Evolutionary conservation across 2,329 filamentous ascomycete genomes (phyloP), one percentile per base, ranked within the genome.

Genomic region (Botryotinia narcissicola): DNA sequence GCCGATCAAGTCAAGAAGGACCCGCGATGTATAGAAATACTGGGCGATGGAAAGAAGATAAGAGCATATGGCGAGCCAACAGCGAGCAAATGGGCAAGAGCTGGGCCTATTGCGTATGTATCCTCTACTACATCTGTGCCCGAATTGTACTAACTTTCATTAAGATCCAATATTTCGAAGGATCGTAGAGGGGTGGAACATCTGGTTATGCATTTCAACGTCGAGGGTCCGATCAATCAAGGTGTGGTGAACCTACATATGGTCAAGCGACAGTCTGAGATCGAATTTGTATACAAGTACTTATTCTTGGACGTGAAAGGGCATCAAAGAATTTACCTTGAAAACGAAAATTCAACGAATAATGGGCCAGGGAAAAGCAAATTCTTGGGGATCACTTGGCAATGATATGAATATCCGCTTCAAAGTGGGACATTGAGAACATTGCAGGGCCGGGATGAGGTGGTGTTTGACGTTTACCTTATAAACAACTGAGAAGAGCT

Each of bases 181-280:
- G 95, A 98, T 80, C 84, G 87, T 18, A 86, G 89, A 75, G 95
- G 95, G 7, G 90, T 90, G 32, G 91, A 97, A 75, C 94, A 98
- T 81, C 82, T 98, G 75, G 84, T 89, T 76, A 94, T 98, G 88
- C 90, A 94, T 78, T 98, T 98, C 82, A 90, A 96, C 81, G 92
- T 97, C 57, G 90, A 95, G 80, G 95, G 95, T 0, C 91, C 93
- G 3, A 84, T 88, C 48, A 92, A 91, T 71, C 87, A 87, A 40
- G 95, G 95, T 22, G 86, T 91, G 0, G 94, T 94, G 10, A 86
- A 90, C 76, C 84, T 97, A 71, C 94, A 98, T 81, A 89, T 97
- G 87, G 87, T 91, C 64, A 93, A 90, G 82, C 85, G 85, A 51
- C 85, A 87, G 2, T 86, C 90, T 54, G 83, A 86, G 69, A 90